These are phyloP conservation scores for Corynascus novoguineensis DNA, from an alignment of 495 filamentous ascomycete genomes.

Conservation along the genomic window DNA sequence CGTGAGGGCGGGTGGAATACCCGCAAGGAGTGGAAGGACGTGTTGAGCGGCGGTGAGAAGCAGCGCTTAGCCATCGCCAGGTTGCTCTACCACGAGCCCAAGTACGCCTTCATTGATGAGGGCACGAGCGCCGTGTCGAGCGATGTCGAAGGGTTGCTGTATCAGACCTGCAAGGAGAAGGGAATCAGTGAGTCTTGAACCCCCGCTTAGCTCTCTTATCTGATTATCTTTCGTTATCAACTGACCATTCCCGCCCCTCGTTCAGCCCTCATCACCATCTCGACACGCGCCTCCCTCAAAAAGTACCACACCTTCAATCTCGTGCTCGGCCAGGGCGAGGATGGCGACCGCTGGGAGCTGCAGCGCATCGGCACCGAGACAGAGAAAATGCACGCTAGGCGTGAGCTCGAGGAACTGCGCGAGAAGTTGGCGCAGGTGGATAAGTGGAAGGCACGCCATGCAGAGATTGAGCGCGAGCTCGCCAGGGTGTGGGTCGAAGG, in stretches of 20 bases:
- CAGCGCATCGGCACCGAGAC: conserved; percentile 86
- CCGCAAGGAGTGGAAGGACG: conserved; percentile 97
- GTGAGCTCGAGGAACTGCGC: conserved; percentile 76
- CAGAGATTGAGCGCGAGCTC: conserved; percentile 61
- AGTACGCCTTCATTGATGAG: conserved; percentile 92
- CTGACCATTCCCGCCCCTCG: not conserved
- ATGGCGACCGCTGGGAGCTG: conserved; percentile 71
- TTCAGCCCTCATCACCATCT: conserved; percentile 80
- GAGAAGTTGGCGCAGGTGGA: conserved; percentile 76
- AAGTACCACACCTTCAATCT: conserved; percentile 92
- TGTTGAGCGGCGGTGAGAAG: conserved; percentile 96
- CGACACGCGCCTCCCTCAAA: conserved; percentile 85
- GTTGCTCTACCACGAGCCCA: conserved; percentile 88
- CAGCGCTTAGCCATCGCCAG: conserved; percentile 88
- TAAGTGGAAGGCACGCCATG: conserved; percentile 70
- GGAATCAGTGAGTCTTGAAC: conserved; percentile 73
- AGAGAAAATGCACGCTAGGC: conserved; percentile 86
- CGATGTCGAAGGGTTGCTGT: conserved; percentile 91
- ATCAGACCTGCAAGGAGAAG: conserved; percentile 83
- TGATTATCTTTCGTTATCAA: not conserved
- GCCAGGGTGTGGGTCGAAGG: conserved; percentile 52
- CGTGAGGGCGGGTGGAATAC: conserved; percentile 97
- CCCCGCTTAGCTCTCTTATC: not conserved
- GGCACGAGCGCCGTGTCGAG: conserved; percentile 88
- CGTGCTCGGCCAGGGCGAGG: conserved; percentile 66